phyloP scores from a whole-genome alignment of 2,329 filamentous ascomycete species.

The Ascosphaera pollenicola region DNA sequence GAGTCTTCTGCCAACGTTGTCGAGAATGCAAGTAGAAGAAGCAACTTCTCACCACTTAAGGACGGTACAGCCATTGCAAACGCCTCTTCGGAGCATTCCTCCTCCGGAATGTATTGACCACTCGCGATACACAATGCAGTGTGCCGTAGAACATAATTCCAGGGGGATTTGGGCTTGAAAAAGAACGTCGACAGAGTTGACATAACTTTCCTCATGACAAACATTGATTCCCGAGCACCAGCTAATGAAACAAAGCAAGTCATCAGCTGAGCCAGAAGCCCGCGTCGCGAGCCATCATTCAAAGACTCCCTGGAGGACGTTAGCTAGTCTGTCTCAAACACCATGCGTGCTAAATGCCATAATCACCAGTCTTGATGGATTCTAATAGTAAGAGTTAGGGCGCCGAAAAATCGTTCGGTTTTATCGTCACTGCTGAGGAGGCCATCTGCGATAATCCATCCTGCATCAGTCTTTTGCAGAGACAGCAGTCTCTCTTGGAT shows the following conservation, averaged over 20 bases:
- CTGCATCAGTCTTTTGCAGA: constrained; percentile 56
- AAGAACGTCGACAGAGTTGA: constrained; percentile 23
- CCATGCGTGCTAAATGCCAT: constrained; percentile 1
- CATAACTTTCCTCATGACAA: constrained; percentile 25
- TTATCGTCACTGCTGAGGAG: constrained; percentile 47
- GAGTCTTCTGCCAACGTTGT: constrained; percentile 20
- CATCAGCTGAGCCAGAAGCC: constrained; percentile 20
- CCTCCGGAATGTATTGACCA: constrained; percentile 16
- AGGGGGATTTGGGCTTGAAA: constrained; percentile 16
- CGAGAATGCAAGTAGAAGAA: constrained; percentile 17
- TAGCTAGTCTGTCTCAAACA: constrained; percentile 3
- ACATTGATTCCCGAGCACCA: constrained; percentile 14
- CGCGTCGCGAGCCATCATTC: constrained; percentile 11
- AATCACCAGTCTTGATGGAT: constrained; percentile 68
- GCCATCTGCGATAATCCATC: constrained; percentile 67
- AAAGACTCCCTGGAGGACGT: constrained; percentile 14
- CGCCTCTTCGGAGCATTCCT: constrained; percentile 11
- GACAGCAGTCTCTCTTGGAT: constrained; percentile 56
- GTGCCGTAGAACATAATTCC: constrained; percentile 16
- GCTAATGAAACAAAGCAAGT: constrained; percentile 21
- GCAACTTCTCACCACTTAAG: constrained; percentile 14
- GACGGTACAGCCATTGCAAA: constrained; percentile 15
- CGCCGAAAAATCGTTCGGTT: constrained; percentile 77
- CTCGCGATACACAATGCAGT: constrained; percentile 18
- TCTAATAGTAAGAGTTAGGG: constrained; percentile 81